Base-by-base conservation (phyloP, 2,329 filamentous ascomycete species). In the Ophiosphaerella korrae region DNA sequence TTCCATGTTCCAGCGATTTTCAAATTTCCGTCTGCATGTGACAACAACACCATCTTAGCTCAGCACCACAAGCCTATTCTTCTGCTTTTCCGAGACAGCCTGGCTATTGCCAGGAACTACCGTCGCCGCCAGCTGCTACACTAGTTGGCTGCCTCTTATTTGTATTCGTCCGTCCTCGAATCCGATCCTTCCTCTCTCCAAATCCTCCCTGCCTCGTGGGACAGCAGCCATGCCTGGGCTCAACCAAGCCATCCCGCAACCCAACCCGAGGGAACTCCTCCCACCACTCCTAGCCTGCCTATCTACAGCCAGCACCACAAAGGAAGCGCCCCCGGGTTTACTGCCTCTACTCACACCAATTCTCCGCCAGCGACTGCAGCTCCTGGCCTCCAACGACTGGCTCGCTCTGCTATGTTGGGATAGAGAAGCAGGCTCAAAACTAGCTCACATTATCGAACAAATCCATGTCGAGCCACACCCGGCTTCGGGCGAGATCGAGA, bases 391-490 rank as follows among this genome's bases (percentile, higher is more conserved):
- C n/a, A 66, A 74, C 49, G 84, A 87, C 45, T 93, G 90, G 89
- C 81, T 93, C 13, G 80, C 84, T 1, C 78, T 92, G 29, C 79
- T 93, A 21, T 88, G 84, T 67, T 92, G 90, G 77, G 84, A 89
- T 63, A 64, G 78, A 7, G 72, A 80, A 56, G 76, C 82, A 37
- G 84, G 81, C 3, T 77, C 81, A 29, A 82, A 78, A 57, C 78
- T 93, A 14, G 78, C 81, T n/a, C 77, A 83, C 50, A 76, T 88
- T 12, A 84, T 85, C 29, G 80, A 82, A 60, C 80, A 82, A 48
- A 83, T 88, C 45, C 76, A 81, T 39, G 77, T 93, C 29, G 88
- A 92, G 70, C 88, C 88, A n/a, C 90, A 94, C 64, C 90, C 90
- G 3, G 84, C 88, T 4, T 91, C 88, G 2, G 89, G 89, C 46